phyloP scores from a whole-genome alignment of 306 rosid species.

The Lathyrus tuberosus region DNA sequence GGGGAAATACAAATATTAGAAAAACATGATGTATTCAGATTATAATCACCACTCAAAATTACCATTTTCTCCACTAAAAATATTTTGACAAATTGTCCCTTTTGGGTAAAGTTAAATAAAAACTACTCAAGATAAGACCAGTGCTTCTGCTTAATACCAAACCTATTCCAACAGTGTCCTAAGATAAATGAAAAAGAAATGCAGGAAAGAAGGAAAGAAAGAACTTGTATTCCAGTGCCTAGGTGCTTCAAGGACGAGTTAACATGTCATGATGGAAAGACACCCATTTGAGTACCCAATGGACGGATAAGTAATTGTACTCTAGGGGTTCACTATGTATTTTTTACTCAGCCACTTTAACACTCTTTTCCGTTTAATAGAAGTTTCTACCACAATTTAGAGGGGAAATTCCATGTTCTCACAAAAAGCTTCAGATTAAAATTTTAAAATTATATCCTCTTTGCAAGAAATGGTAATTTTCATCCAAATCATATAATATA shows the following conservation, averaged over 20 bases:
- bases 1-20: neutral
- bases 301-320: neutral
- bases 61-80: neutral
- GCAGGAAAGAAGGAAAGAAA: neutral
- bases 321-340: neutral
- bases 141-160: neutral
- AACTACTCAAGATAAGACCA: neutral
- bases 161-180: neutral
- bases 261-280: neutral
- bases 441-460: neutral
- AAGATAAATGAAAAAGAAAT: neutral
- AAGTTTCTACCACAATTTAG: conserved; percentile 11
- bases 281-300: neutral
- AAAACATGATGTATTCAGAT: neutral
- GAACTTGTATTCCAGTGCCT: neutral
- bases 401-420: neutral
- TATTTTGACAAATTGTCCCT: neutral
- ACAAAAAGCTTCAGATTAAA: neutral
- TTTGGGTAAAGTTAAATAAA: neutral
- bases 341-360: neutral
- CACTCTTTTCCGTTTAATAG: neutral
- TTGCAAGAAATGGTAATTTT: conserved; percentile 21
- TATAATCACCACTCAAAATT: neutral
- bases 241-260: neutral
- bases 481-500: conserved; percentile 6